Evolutionary conservation across 179 eudicot species (phyloP), one percentile per base, ranked within the genome.

Genomic region (Pouteria campechiana): DNA sequence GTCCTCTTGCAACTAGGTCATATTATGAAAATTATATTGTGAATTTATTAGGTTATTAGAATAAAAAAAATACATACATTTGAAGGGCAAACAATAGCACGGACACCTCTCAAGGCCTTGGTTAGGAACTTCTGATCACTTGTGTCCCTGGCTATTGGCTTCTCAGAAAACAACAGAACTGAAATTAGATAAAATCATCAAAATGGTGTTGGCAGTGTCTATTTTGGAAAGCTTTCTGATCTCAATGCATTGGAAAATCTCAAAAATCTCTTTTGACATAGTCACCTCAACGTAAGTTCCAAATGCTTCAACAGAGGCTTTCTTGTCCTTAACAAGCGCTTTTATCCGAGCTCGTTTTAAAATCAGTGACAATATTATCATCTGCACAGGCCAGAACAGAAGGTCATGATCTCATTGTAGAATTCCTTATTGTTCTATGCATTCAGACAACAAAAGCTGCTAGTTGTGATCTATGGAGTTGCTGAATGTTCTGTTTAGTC

Each of bases 251-350:
- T n/a, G n/a, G n/a, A n/a, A n/a, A n/a, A n/a, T n/a, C n/a, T n/a
- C n/a, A n/a, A n/a, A n/a, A n/a, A n/a, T n/a, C n/a, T n/a, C n/a
- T n/a, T n/a, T n/a, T n/a, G n/a, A n/a, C n/a, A n/a, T 29, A 58
- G 60, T 33, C 38, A 90, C 98, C 87, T 90, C 98, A 30, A 90
- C 82, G 19, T 90, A 90, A 57, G 76, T 79, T 39, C 98, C 98
- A 56, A 86, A 90, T 37, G 98, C 93, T 64, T 86, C 98, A 40
- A 81, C 48, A 19, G 96, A 93, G 43, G 78, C 86, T 7, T 87
- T 79, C 46, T 63, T 86, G 41, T 86, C 74, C 72, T 90, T 90
- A 66, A 90, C 98, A 52, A 90, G 46, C 18, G 94, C 84, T 77
- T 86, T 90, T 19, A 90, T 82, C 54, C 67, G 76, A 18, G 50